Percentiles rank a stretch among this genome's conserved stretches.
phyloP scores from a whole-genome alignment of 2,329 filamentous ascomycete species.

The Aureobasidium sp. region DNA sequence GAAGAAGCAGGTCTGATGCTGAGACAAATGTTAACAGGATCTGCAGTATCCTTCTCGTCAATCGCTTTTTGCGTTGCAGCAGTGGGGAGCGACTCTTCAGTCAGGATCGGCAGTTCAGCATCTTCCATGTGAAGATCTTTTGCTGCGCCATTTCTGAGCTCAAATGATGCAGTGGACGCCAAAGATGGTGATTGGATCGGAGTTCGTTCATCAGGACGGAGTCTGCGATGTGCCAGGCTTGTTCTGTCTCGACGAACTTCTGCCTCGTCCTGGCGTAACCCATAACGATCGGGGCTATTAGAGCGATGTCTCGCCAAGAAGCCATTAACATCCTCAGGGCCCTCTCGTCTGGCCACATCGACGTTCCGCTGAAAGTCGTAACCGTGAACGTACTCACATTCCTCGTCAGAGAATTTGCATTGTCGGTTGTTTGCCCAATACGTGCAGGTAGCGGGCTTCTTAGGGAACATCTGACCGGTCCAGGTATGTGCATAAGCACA shows the following conservation, averaged over 20 bases:
- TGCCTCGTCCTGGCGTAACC: slow-evolving; percentile 4
- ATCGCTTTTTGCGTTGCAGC: background rate
- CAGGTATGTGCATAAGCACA: slow-evolving; percentile 20
- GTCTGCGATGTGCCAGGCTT: background rate
- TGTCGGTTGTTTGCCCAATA: background rate
- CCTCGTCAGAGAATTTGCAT: slow-evolving; percentile 11
- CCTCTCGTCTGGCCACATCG: background rate
- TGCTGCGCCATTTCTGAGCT: background rate
- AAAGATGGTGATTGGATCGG: background rate
- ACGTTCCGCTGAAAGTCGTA: background rate
- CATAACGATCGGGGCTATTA: background rate
- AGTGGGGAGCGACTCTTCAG: background rate
- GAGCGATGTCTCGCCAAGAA: background rate
- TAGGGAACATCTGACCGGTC: background rate
- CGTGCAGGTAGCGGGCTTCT: background rate
- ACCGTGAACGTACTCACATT: slow-evolving; percentile 11
- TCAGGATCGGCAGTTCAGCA: background rate
- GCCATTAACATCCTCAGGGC: background rate
- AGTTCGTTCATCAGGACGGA: background rate
- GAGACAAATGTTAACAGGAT: background rate
- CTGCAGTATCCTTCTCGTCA: background rate
- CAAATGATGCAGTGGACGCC: background rate
- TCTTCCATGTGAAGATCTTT: background rate
- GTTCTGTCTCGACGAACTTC: background rate
- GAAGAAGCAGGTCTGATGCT: background rate